These are phyloP conservation scores for Fusarium virguliforme DNA, from an alignment of 2,329 filamentous ascomycete species.

Conservation along the genomic window DNA sequence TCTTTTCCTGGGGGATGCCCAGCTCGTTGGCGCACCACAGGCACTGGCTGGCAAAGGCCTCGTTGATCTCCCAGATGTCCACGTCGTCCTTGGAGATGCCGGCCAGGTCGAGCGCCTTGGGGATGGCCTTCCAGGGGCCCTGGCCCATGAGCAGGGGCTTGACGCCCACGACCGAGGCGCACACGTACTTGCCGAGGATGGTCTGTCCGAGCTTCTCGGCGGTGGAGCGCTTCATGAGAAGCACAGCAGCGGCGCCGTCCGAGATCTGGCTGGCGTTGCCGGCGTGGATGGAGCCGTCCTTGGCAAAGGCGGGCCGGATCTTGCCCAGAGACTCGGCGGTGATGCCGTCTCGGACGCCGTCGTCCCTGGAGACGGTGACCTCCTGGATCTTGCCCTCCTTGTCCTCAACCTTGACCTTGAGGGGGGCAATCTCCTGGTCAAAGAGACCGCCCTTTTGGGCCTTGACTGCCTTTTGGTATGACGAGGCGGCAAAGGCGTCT, in stretches of 20 bases:
- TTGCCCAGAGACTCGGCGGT: slow-evolving; percentile 91
- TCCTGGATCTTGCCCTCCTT: slow-evolving; percentile 90
- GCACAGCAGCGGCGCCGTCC: slow-evolving; percentile 93
- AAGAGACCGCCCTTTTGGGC: slow-evolving; percentile 94
- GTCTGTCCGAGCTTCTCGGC: slow-evolving; percentile 90
- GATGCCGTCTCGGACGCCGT: slow-evolving; percentile 88
- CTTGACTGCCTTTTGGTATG: slow-evolving; percentile 90
- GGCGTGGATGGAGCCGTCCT: slow-evolving; percentile 94
- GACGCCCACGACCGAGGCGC: slow-evolving; percentile 88
- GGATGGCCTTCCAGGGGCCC: slow-evolving; percentile 96
- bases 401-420: slow-evolving; percentile 90
- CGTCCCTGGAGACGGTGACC: slow-evolving; percentile 87
- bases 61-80: slow-evolving; percentile 99
- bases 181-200: slow-evolving; percentile 93
- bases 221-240: slow-evolving; percentile 94
- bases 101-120: slow-evolving; percentile 89
- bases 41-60: slow-evolving; percentile 97
- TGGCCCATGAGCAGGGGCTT: slow-evolving; percentile 96
- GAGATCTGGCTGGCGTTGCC: slow-evolving; percentile 97
- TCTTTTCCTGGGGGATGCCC: slow-evolving; percentile 84
- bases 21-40: slow-evolving; percentile 94
- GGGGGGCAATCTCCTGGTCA: slow-evolving; percentile 89
- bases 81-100: slow-evolving; percentile 91
- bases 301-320: slow-evolving; percentile 91
- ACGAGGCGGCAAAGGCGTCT: slow-evolving; percentile 93